Evolutionary conservation across 768 basidiomycete genomes (phyloP).

Genomic region (Podaxis carcinomalis): DNA sequence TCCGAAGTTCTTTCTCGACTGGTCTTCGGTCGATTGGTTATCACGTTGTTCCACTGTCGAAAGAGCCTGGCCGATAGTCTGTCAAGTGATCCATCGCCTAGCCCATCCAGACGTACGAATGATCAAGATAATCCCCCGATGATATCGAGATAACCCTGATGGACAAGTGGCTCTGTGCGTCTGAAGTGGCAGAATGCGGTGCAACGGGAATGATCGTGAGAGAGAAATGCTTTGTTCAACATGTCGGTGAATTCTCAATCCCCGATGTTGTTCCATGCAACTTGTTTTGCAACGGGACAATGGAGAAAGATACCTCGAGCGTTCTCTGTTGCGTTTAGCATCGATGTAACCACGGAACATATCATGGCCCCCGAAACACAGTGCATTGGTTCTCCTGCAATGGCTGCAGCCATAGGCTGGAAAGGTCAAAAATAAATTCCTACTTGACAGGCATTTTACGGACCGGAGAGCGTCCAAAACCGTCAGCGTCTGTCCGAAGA

Average conservation of each 20-base stretch:
- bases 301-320: background rate
- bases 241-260: background rate
- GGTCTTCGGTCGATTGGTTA: background rate
- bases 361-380: background rate
- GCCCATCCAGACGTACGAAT: background rate
- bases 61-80: background rate
- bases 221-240: background rate
- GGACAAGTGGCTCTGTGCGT: background rate
- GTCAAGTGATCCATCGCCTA: background rate
- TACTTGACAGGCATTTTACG: background rate
- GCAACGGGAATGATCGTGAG: constrained; percentile 1
- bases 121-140: constrained; percentile 1
- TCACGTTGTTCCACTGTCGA: background rate
- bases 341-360: background rate
- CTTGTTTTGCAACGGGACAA: background rate
- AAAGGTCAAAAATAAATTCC: no score
- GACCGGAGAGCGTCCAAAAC: no score
- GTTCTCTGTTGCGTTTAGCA: background rate
- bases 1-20: background rate
- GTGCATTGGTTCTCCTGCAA: background rate
- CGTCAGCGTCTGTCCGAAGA: background rate
- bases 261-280: background rate
- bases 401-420: no score
- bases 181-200: constrained; percentile 7
- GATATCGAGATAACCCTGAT: constrained; percentile 7